These are phyloP conservation scores for Leonotis leonurus DNA, from an alignment of 257 asterid genomes.

Conservation along the genomic window DNA sequence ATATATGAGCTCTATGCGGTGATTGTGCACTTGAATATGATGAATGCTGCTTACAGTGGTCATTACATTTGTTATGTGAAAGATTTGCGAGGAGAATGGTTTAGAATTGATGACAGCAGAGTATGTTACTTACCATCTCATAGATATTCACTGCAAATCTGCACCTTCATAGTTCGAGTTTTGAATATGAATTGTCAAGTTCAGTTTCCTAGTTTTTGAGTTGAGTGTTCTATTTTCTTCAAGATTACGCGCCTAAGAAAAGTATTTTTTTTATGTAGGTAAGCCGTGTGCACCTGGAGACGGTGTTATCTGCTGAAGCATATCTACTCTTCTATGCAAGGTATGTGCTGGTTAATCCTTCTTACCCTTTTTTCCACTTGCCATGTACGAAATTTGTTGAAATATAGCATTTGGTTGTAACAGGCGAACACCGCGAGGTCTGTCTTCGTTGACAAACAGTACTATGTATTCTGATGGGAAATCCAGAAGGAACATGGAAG, in stretches of 20 bases:
- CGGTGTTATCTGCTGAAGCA: constrained; percentile 36
- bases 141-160: background rate
- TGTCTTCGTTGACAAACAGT: background rate
- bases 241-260: background rate
- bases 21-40: constrained; percentile 42
- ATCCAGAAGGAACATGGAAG: constrained; percentile 14
- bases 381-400: background rate
- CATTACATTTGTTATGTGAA: constrained; percentile 48
- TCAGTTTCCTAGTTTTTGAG: background rate
- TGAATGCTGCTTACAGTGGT: constrained; percentile 40
- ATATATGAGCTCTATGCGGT: constrained; percentile 37
- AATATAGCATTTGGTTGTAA: background rate
- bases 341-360: constrained; percentile 1
- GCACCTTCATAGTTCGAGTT: background rate
- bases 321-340: constrained; percentile 44
- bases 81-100: constrained; percentile 37
- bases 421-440: constrained; percentile 29
- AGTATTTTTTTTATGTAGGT: constrained; percentile 25
- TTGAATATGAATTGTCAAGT: background rate
- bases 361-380: background rate
- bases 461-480: constrained; percentile 12
- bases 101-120: constrained; percentile 37
- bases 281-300: constrained; percentile 27
- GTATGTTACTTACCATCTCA: constrained; percentile 20
- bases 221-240: background rate